Percentiles rank a stretch among this genome's conserved stretches.
Evolutionary conservation across 164 flowering plant genomes (phyloP).

Genomic region (Annona squamosa): DNA sequence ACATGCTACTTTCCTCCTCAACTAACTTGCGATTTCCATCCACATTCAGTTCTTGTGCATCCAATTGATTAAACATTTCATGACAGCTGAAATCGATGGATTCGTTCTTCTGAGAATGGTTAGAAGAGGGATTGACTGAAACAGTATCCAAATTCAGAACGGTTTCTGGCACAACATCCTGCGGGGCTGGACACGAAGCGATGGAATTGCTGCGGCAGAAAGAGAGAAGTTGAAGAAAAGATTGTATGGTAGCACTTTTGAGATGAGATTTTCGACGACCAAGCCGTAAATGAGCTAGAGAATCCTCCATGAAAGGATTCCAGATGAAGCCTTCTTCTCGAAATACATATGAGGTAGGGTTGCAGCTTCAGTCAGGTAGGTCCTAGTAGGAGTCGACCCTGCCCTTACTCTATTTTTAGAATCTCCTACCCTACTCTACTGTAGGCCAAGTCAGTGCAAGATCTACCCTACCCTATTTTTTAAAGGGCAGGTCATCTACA

Average conservation of each 20-base stretch:
- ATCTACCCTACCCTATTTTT: no score
- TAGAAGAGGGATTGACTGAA: neutral
- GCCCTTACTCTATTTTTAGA: no score
- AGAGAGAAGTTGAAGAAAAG: slow-evolving; percentile 30
- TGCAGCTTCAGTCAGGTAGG: no score
- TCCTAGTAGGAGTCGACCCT: no score
- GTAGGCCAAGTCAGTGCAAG: no score
- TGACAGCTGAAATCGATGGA: neutral
- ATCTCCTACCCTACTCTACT: no score
- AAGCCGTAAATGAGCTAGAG: no score
- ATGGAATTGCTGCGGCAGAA: slow-evolving; percentile 22
- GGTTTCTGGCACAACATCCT: slow-evolving; percentile 12
- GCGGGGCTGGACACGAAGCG: slow-evolving; percentile 1
- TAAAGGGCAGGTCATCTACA: no score
- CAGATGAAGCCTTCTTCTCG: no score
- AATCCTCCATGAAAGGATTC: no score
- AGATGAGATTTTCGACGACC: slow-evolving; percentile 28
- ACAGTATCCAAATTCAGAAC: neutral
- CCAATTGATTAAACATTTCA: neutral
- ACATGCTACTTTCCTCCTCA: neutral
- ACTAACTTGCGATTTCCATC: neutral
- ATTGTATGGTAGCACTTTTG: slow-evolving; percentile 33
- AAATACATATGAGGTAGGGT: no score
- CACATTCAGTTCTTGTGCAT: neutral
- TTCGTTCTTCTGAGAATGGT: neutral